phyloP scores from a whole-genome alignment of 768 basidiomycete species.

The Leccinum broughii region DNA sequence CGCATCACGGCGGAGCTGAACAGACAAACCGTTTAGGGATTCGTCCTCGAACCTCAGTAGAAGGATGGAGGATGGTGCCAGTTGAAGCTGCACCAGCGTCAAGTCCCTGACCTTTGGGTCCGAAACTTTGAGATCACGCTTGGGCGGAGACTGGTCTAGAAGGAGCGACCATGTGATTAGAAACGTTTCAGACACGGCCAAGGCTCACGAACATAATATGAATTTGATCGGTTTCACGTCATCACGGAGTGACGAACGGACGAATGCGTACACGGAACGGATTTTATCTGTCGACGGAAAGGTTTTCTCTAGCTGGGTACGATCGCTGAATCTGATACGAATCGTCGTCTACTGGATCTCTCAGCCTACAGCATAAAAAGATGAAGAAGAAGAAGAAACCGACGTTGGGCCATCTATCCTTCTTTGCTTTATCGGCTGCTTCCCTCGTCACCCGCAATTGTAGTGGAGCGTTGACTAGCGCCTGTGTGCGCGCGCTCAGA shows the following conservation, averaged over 20 bases:
- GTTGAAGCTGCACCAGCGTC: slow-evolving; percentile 63
- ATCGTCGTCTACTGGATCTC: slow-evolving; percentile 64
- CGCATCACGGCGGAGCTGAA: background rate
- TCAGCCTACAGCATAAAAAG: slow-evolving; percentile 13
- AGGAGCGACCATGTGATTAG: background rate
- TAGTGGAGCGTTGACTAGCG: slow-evolving; percentile 69
- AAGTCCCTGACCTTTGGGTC: slow-evolving; percentile 72
- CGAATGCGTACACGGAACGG: slow-evolving; percentile 81
- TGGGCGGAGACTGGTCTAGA: slow-evolving; percentile 79
- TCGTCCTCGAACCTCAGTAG: slow-evolving; percentile 76
- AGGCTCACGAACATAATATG: slow-evolving; percentile 64
- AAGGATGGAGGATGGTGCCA: slow-evolving; percentile 81
- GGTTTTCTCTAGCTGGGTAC: slow-evolving; percentile 74
- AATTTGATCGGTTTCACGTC: slow-evolving; percentile 81
- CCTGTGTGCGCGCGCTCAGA: slow-evolving; percentile 58
- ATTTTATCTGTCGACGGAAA: slow-evolving; percentile 84
- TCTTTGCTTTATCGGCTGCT: slow-evolving; percentile 56
- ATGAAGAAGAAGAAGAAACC: background rate
- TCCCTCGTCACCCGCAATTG: slow-evolving; percentile 65
- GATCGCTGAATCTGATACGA: slow-evolving; percentile 77
- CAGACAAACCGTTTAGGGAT: slow-evolving; percentile 57
- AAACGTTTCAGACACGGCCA: background rate
- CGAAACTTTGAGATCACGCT: slow-evolving; percentile 79
- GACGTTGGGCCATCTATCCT: slow-evolving; percentile 74
- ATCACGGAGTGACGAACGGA: slow-evolving; percentile 66